Evolutionary conservation across 2,329 filamentous ascomycete species (phyloP).

Genomic region (Hymenoscyphus scutula): DNA sequence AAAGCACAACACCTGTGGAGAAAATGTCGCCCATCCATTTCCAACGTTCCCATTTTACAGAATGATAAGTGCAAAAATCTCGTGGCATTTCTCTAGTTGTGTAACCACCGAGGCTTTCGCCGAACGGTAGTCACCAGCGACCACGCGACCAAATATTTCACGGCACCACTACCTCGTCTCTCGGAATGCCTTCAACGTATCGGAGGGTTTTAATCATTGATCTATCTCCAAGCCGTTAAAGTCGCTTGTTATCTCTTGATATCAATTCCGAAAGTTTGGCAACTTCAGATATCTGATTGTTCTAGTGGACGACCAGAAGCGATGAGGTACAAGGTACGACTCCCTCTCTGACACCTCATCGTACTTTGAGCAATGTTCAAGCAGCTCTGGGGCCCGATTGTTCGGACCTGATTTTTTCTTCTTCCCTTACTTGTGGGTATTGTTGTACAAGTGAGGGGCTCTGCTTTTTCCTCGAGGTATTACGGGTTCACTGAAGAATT

Average conservation of each 20-base stretch:
- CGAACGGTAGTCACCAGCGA: neutral
- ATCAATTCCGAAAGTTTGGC: neutral
- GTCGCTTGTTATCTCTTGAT: neutral
- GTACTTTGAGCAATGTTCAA: neutral
- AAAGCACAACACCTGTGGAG: neutral
- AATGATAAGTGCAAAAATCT: neutral
- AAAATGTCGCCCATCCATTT: neutral
- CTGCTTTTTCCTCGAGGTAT: neutral
- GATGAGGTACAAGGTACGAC: neutral
- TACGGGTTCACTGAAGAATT: neutral
- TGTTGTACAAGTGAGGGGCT: neutral
- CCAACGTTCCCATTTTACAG: neutral
- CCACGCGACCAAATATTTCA: neutral
- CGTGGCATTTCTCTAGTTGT: neutral
- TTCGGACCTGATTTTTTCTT: too few species aligned
- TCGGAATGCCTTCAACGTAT: neutral
- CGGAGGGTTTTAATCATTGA: neutral
- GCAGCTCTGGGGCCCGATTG: neutral
- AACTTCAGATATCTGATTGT: neutral
- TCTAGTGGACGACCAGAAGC: neutral
- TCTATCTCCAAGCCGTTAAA: neutral
- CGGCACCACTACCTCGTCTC: neutral
- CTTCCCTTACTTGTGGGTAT: too few species aligned
- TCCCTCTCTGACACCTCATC: slow-evolving; percentile 1
- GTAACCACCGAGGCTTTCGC: neutral